Base-by-base conservation (phyloP, 805 yeast genomes). In the baker's yeast (Saccharomyces cerevisiae) region DNA sequence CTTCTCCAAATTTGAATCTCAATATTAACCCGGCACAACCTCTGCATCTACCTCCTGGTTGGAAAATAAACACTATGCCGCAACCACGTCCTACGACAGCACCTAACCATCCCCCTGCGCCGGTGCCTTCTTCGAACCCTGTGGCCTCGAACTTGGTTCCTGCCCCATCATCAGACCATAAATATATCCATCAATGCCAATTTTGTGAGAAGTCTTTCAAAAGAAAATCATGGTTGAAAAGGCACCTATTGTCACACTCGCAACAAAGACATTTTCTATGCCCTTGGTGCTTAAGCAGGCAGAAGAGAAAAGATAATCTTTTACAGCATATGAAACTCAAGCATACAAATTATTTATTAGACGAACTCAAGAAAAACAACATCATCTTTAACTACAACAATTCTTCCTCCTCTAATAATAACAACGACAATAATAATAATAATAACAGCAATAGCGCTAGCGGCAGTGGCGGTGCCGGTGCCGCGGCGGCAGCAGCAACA, bases 241-340 rank as follows among this genome's bases (percentile, higher is more conserved):
- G 72, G 47, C 70, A 68, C 51, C 51, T 64, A 11, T 47, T 66
- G n/a, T 62, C 69, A 14, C 72, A 68, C 49, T 62, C 69, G 0
- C 55, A 59, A 32, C 58, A 58, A 21, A 60, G 68, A 47, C 64
- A 62, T 22, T 66, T 59, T 47, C 50, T 55, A 21, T 68, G 72
- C 56, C 66, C 67, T 2, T 64, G 67, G 67, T 68, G 72, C 49
- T 53, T 58, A 31, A 62, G 67, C 47, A 65, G 61, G 48, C 72
- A 68, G 53, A 68, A 68, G 57, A 57, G 72, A 48, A 65, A 65
- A 55, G 72, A 68, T 53, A 68, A 68, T 51, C 53, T 68, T 5
- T 53, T 67, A 28, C 69, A 68, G 51, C 72, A 68, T 50, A 62
- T 68, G 63, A 66, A 64, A 51, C 49, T 65, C 27, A 68, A 68